Evolutionary conservation across 768 basidiomycete species (phyloP).

Genomic region (Lentinus tigrinus): DNA sequence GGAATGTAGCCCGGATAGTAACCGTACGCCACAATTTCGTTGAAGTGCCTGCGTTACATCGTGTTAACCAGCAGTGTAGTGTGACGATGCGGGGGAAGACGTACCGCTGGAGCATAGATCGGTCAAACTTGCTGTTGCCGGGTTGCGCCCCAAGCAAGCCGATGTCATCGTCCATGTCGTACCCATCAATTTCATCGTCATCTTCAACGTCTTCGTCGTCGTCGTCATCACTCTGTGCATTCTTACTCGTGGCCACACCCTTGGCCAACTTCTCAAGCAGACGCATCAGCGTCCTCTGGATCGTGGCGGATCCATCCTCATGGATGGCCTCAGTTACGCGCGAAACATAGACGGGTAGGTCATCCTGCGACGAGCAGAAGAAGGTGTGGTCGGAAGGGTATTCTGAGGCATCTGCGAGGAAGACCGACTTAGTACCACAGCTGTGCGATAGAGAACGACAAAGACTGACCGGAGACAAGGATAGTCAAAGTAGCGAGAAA

Average conservation of each 20-base stretch:
- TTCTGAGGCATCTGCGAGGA: conserved; percentile 59
- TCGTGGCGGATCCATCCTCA: conserved; percentile 38
- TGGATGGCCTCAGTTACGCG: conserved; percentile 46
- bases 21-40: conserved; percentile 53
- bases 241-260: conserved; percentile 3
- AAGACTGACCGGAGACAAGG: conserved; percentile 47
- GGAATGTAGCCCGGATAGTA: conserved; percentile 62
- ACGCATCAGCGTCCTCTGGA: conserved; percentile 45
- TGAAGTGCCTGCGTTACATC: conserved; percentile 49
- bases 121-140: conserved; percentile 4
- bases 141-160: neutral
- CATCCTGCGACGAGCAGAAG: conserved; percentile 55
- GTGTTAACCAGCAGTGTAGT: conserved; percentile 4
- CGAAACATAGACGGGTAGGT: conserved; percentile 40
- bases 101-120: conserved; percentile 17
- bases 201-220: conserved; percentile 30
- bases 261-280: conserved; percentile 38
- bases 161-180: conserved; percentile 8
- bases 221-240: conserved; percentile 2
- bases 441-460: neutral
- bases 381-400: conserved; percentile 61
- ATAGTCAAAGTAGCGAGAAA: conserved; percentile 41
- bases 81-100: neutral
- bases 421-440: too few species aligned
- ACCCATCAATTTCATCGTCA: conserved; percentile 32